Base-by-base conservation (phyloP, 1,284 basidiomycete genomes). In the Irpex rosettiformis region DNA sequence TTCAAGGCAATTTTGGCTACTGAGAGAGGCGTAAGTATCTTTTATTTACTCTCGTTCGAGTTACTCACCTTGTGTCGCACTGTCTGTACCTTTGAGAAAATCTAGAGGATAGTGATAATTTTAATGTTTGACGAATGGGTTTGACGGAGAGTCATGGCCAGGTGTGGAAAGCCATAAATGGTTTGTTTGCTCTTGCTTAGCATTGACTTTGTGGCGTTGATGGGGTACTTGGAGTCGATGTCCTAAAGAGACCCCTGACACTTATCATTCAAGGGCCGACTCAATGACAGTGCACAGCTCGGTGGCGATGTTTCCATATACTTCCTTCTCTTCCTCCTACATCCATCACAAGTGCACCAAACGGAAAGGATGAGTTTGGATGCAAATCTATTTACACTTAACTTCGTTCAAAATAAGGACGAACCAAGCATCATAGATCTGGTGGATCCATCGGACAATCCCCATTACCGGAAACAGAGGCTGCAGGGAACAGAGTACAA, bases 341-440 rank as follows among this genome's bases (percentile, higher is more conserved):
- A 18, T n/a, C 43, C 43, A 11, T 21, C 5, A 29, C 37, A 29
- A 16, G 8, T n/a, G 7, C n/a, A 16, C 48, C 2, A 42, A 8
- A 16, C 33, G 2, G 33, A n/a, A n/a, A 45, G 13, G 54, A 91
- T 91, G 89, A 89, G 86, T 65, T 76, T 92, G 52, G 89, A 91
- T 68, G 81, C 89, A 70, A 92, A 92, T 69, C 76, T 93, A 4
- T 93, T 92, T 73, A 92, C 90, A 2, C 82, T 93, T 55, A 73
- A 80, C 62, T 72, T 92, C 58, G 78, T 79, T 0, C 81, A 82
- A 5, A 81, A 80, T 66, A 72, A 82, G 58, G 79, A 84, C 27
- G 78, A 85, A 61, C 79, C 81, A 18, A 76, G 77, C 63, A 78
- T 88, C 22, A 70, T 86, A 40, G 89, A 93, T 69, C 81, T 93